Evolutionary conservation across 768 basidiomycete species (phyloP), one percentile per base, ranked within the genome.

Genomic region (Flagelloscypha sp.): DNA sequence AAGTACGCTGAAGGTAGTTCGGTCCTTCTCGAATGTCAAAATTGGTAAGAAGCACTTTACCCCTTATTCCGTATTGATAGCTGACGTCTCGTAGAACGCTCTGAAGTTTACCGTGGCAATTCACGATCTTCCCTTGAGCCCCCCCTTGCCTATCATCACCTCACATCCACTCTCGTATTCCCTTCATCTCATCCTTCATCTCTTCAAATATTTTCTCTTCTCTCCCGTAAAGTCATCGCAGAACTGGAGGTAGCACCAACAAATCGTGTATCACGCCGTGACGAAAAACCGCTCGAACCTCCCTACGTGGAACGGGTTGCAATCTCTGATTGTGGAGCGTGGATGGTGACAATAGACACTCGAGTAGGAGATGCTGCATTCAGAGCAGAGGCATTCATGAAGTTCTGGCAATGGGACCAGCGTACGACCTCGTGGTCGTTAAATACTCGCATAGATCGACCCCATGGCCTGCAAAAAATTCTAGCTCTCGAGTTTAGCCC

Each of bases 171-270:
- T 5, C 63, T 98, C 41, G 70, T 97, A 45, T 69, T 98, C 11
- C 88, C 90, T 0, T 90, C 94, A 2, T 93, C 92, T 0, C 93
- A 99, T 51, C 85, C 90, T 0, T 92, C 93, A 2, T 87, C 90
- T n/a, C 65, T 99, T 25, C 94, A 98, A 62, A 76, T 84, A 17
- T 93, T 85, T 61, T 83, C 87, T 12, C 84, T 84, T 1, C 56
- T 68, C 6, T 69, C 74, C 2, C 81, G 81, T 19, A 70, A 74
- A 27, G 67, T 90, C 1, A 50, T 88, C 3, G 79, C 79, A 30
- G 94, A 99, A 56, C 68, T 98, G 13, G 95, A 98, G 57, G 76
- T 99, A 6, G 79, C 87, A 2, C 89, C 94, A 15, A 90, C 90
- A 18, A 98, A 98, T 62, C 76, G 88, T 40, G 74, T 97, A 13